These are phyloP conservation scores for Peltaster fructicola DNA, from an alignment of 2,329 filamentous ascomycete species.

Conservation along the genomic window DNA sequence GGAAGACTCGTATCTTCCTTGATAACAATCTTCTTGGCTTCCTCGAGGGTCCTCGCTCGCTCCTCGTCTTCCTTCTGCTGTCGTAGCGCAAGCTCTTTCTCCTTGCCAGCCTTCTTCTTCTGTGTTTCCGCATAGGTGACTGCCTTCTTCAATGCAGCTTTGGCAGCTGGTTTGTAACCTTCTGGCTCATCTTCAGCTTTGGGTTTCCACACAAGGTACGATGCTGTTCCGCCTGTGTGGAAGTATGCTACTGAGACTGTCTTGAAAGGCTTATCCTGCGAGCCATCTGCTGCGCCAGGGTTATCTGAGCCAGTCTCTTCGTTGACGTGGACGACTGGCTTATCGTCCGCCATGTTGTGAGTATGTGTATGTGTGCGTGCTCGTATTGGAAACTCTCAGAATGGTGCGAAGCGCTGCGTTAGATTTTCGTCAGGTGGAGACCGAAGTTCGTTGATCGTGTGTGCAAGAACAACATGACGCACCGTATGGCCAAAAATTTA, in stretches of 20 bases:
- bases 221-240: constrained; percentile 43
- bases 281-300: constrained; percentile 44
- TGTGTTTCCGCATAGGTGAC: constrained; percentile 54
- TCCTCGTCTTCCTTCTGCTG: constrained; percentile 58
- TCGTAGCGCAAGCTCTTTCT: constrained; percentile 51
- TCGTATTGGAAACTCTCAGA: neutral
- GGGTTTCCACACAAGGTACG: constrained; percentile 53
- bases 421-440: no score
- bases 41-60: constrained; percentile 54
- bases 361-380: no score
- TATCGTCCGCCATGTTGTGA: constrained; percentile 17
- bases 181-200: constrained; percentile 47
- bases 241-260: constrained; percentile 61
- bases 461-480: no score
- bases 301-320: constrained; percentile 56
- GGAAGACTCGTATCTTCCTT: constrained; percentile 57
- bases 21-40: constrained; percentile 61
- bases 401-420: no score
- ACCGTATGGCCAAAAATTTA: no score
- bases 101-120: constrained; percentile 72
- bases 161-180: constrained; percentile 66
- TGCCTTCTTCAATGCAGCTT: constrained; percentile 74
- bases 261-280: constrained; percentile 63
- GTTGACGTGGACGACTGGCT: constrained; percentile 52
- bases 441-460: no score